phyloP scores from a whole-genome alignment of 2,329 filamentous ascomycete genomes.

The Laburnicola sp. region DNA sequence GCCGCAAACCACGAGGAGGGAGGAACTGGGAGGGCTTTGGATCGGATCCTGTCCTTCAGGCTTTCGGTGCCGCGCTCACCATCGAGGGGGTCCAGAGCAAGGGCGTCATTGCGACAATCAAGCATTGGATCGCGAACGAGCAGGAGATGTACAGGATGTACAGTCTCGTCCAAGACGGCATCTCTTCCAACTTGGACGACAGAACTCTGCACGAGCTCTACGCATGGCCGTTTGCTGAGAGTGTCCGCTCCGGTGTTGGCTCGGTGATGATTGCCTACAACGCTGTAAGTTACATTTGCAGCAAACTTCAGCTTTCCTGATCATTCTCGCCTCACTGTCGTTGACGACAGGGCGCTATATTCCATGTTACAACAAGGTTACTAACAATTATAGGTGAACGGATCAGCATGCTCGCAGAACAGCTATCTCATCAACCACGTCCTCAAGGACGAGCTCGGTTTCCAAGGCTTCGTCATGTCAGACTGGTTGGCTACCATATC shows the following conservation, averaged over 20 bases:
- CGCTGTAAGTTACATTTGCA: slow-evolving; percentile 35
- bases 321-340: too few species aligned
- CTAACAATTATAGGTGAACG: slow-evolving; percentile 45
- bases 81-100: slow-evolving; percentile 73
- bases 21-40: slow-evolving; percentile 77
- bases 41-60: slow-evolving; percentile 69
- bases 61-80: slow-evolving; percentile 74
- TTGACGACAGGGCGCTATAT: too few species aligned
- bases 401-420: slow-evolving; percentile 67
- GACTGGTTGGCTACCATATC: slow-evolving; percentile 87
- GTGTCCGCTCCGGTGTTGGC: slow-evolving; percentile 74
- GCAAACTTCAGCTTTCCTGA: too few species aligned
- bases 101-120: slow-evolving; percentile 71
- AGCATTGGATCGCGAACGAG: slow-evolving; percentile 76
- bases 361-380: too few species aligned
- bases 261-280: slow-evolving; percentile 82
- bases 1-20: slow-evolving; percentile 64
- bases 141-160: slow-evolving; percentile 61
- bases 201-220: slow-evolving; percentile 78
- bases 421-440: slow-evolving; percentile 80
- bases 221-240: slow-evolving; percentile 82
- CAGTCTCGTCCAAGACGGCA: slow-evolving; percentile 40
- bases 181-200: slow-evolving; percentile 70
- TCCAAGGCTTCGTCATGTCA: slow-evolving; percentile 85
- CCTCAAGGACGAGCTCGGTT: slow-evolving; percentile 84